Base-by-base conservation (phyloP, 352 stramenopile genomes). In the Globisporangium camurandrum region DNA sequence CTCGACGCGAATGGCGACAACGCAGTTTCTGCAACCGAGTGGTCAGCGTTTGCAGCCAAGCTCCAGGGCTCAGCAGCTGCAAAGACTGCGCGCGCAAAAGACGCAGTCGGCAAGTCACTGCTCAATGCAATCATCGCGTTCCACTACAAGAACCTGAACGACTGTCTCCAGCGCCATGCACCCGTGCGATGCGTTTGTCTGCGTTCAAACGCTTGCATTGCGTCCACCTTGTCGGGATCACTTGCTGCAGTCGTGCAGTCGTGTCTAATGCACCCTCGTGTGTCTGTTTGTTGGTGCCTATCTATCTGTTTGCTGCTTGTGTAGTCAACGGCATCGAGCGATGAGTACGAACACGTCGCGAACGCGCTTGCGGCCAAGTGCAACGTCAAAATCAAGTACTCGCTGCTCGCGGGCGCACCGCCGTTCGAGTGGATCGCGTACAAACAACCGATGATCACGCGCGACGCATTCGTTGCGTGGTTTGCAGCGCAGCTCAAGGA, bases 351-450 rank as follows among this genome's bases (percentile, higher is more conserved):
- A 12, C 30, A 34, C 30, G 9, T 11, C 12, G 12, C 27, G n/a
- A 28, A 22, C 28, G 49, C 54, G 33, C 56, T 75, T 30, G 47
- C 68, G 31, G 38, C 20, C 16, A 60, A 59, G 46, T 75, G 68
- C 59, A 71, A 69, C 53, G 56, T 78, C 56, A 71, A 66, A 49
- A 66, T 77, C 46, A 61, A 64, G 46, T 77, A 77, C 56, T 76
- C 63, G 41, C 30, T 76, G 6, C 62, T 69, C 27, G 60, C 64
- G 10, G 63, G 64, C 2, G 52, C 54, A 10, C 50, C 64, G 31
- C 61, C 67, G n/a, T 77, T 73, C 34, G 67, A 77, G 23, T 53
- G 66, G 46, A 52, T 76, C 37, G 39, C 61, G 22, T 59, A 58
- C 40, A 43, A 56, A 9, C 11, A 17, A 5, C 19, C 14, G 33